Evolutionary conservation across 441 rosid species (phyloP).

Genomic region (Croton setiger): DNA sequence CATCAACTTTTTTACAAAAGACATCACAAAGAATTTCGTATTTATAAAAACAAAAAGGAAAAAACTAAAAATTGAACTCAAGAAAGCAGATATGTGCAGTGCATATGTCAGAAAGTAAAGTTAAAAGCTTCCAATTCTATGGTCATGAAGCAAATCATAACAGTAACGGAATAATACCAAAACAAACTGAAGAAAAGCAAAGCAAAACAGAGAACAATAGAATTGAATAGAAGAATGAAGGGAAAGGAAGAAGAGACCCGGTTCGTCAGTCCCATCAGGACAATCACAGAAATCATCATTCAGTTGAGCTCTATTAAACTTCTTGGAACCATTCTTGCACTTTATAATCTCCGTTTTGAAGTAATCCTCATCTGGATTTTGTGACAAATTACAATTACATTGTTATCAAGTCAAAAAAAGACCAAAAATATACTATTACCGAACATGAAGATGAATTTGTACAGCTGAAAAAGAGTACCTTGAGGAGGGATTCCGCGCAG

Average conservation of each 20-base stretch:
- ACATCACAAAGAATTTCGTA: not conserved
- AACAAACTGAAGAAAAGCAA: not conserved
- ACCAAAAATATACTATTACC: not conserved
- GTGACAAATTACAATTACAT: not conserved
- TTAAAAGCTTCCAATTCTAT: not conserved
- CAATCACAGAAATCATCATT: slow-evolving; percentile 92
- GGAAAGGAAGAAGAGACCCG: slow-evolving; percentile 39
- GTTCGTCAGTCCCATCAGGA: slow-evolving; percentile 80
- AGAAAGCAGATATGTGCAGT: not conserved
- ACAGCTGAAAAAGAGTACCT: not conserved
- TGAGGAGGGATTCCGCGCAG: slow-evolving; percentile 23
- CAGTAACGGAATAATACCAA: not conserved
- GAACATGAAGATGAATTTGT: not conserved
- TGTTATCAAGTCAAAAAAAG: not conserved
- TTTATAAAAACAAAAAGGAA: not conserved
- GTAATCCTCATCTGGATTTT: slow-evolving; percentile 54
- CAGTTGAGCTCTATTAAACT: slow-evolving; percentile 64
- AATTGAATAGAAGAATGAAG: not conserved
- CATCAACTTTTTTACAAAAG: not conserved
- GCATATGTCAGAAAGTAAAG: not conserved
- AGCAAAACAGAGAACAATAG: not conserved
- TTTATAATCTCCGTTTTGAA: slow-evolving; percentile 52
- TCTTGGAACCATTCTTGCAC: slow-evolving; percentile 76
- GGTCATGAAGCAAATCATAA: not conserved
- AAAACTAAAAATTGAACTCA: not conserved